Evolutionary conservation across 495 filamentous ascomycete species (phyloP), one percentile per base, ranked within the genome.

Genomic region (Xylaria venustula): DNA sequence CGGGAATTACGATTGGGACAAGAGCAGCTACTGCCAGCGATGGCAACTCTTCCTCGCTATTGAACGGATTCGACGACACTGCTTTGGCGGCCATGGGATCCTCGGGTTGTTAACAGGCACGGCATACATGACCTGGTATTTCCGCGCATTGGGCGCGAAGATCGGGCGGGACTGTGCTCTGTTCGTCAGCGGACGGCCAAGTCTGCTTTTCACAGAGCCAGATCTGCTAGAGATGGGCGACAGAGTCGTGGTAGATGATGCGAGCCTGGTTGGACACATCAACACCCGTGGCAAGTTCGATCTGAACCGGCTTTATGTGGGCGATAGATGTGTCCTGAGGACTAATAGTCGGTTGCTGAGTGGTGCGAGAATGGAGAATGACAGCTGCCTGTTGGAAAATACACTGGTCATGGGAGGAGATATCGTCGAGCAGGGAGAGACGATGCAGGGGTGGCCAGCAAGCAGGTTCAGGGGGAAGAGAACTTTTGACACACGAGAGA

Each of bases 401-500:
- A 82, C 77, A 1, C 61, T 80, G 15, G 67, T 82, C 8, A 72
- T 82, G 55, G 75, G 72, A 2, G 79, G 78, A 17, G 77, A 82
- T 64, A 67, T 72, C 61, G 78, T 80, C 2, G 77, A 77, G 22
- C 70, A 71, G 47, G 72, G 67, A 1, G 45, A 19, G 41, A 76
- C 75, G 7, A 67, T 75, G 48, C 79, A 82, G 61, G 78, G 78
- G 3, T 82, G 78, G 78, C 79, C 78, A n/a, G 78, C 74, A 2
- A 52, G 7, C 48, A 30, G 23, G 23, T 28, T 34, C 7, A 22
- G 44, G 19, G 44, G 44, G 22, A 7, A 17, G 14, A 47, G 44
- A 47, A 40, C 37, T 40, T 3, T 3, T 15, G 15, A 12, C 14
- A 40, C 6, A 40, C 15, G 37, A 40, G 11, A 15, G 37, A n/a